A percentile compares a stretch with the other conserved stretches of the same genome.
Conservation (phyloP, 495 filamentous ascomycete species). For the Gamarada debralockiae region DNA sequence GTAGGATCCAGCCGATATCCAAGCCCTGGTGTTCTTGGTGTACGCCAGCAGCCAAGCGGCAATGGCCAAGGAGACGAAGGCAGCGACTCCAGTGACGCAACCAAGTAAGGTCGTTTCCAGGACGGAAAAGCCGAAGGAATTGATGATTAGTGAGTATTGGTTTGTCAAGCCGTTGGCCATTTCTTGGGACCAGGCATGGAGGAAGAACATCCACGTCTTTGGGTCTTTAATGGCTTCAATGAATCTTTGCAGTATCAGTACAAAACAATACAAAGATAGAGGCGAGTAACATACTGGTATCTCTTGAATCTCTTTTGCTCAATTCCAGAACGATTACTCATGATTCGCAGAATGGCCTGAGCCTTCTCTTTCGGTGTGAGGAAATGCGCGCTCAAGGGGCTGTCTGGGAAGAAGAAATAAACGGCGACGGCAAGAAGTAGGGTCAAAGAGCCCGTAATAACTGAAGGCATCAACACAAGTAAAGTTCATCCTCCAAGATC, state of each 20-base stretch:
- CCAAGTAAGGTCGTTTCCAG: slow-evolving; percentile 60
- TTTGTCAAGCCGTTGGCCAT: slow-evolving; percentile 50
- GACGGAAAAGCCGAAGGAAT: slow-evolving; percentile 47
- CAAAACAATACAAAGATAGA: not conserved
- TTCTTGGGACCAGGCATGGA: slow-evolving; percentile 5
- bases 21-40: slow-evolving; percentile 36
- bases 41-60: slow-evolving; percentile 31
- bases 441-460: slow-evolving; percentile 60
- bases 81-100: slow-evolving; percentile 60
- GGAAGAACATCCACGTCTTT: slow-evolving; percentile 44
- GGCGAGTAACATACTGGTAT: slow-evolving; percentile 38
- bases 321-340: slow-evolving; percentile 62
- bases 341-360: slow-evolving; percentile 58
- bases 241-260: slow-evolving; percentile 20
- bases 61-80: slow-evolving; percentile 43
- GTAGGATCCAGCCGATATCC: slow-evolving; percentile 32
- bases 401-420: slow-evolving; percentile 62
- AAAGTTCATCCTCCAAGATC: not conserved
- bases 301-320: slow-evolving; percentile 67
- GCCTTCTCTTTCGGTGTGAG: slow-evolving; percentile 53
- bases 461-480: slow-evolving; percentile 37
- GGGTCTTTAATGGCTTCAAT: slow-evolving; percentile 57
- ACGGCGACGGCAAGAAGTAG: slow-evolving; percentile 53
- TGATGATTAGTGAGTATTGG: slow-evolving; percentile 64
- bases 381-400: slow-evolving; percentile 64